Evolutionary conservation across 1,284 basidiomycete species (phyloP), one percentile per base, ranked within the genome.

Genomic region (Polyporus tsugae): DNA sequence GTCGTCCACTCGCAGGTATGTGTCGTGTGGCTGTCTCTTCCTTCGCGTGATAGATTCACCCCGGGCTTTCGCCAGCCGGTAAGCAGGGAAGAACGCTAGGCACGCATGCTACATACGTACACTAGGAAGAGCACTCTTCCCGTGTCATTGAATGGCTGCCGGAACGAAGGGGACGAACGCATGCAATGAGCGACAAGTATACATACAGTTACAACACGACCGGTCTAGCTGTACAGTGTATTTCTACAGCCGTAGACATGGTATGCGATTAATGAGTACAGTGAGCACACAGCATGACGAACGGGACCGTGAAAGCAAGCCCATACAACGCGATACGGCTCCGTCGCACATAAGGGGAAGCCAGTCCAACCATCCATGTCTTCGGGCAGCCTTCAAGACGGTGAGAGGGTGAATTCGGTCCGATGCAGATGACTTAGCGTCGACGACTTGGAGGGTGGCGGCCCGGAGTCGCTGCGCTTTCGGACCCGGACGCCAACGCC

Each of bases 371-470:
- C 52, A 44, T 29, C 15, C 10, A 9, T 49, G 44, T 61, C 59
- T 38, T 39, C 29, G 41, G 33, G 2, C n/a, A 22, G 6, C 19
- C 22, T 25, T 60, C 38, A 63, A 33, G 59, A 57, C n/a, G 66
- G 62, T 25, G 49, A 38, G 29, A 58, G 46, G n/a, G 66, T 63
- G 58, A 67, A 67, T 22, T 39, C 58, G 11, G 62, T 60, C 35
- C 66, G 62, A 38, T 58, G 9, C 4, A 29, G 11, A 59, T 60
- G 60, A 25, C 59, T 63, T 13, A 62, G 44, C n/a, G 66, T 44
- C 59, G 57, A 49, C 25, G 46, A 63, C 66, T 64, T 63, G 15
- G 62, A n/a, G 13, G 62, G 62, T 4, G 49, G 62, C 38, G 66
- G 66, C 4, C 55, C 55, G 55, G 55, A 38, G 6, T 58, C 35